Base-by-base conservation (phyloP, 208 protist genomes). In the Trichomonas vaginalis region DNA sequence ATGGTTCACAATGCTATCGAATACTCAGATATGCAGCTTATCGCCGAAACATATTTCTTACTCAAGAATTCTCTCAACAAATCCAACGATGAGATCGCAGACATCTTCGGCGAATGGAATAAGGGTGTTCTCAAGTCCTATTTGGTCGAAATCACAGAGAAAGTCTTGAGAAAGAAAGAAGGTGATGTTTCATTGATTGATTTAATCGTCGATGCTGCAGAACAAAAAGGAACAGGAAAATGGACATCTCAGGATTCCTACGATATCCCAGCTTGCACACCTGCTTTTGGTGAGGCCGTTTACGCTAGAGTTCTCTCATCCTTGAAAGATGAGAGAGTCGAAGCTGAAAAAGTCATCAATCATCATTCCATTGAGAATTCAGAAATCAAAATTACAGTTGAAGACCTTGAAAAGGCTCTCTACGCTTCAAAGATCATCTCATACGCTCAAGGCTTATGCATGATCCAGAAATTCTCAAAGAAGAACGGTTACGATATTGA, bases 1-100 rank as follows among this genome's bases (percentile, higher is more conserved):
- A 97, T 97, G 96, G 98, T 99, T 90, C 99, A 99, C 98, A 99
- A 99, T 97, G 99, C 98, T 90, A 99, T 99, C 70, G 99, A 99
- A 97, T 99, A 99, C 97, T 99, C 98, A 83, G 99, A 99, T 96
- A 99, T 99, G 97, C 99, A 99, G 97, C 40, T 98, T 3, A 98
- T 98, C 95, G 98, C 97, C 80, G 99, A 99, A 97, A 98, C 98
- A 0, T 99, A 99, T 97, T 97, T 98, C 95, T 95, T 99, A 21
- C 96, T 99, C 62, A 97, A 97, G 45, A 97, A 97, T 42, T 70
- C 99, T 39, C 97, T 97, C 37, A 87, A 96, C 27, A 96, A 99
- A 92, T 97, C 88, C 95, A 98, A 98, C 95, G 97, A 98, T 86
- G 97, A 99, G 96, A 97, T 99, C 49, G 97, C 97, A 23, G 96